Conservation (phyloP, 192 early-diverging fungal species). For the Gryganskiella cystojenkinii region DNA sequence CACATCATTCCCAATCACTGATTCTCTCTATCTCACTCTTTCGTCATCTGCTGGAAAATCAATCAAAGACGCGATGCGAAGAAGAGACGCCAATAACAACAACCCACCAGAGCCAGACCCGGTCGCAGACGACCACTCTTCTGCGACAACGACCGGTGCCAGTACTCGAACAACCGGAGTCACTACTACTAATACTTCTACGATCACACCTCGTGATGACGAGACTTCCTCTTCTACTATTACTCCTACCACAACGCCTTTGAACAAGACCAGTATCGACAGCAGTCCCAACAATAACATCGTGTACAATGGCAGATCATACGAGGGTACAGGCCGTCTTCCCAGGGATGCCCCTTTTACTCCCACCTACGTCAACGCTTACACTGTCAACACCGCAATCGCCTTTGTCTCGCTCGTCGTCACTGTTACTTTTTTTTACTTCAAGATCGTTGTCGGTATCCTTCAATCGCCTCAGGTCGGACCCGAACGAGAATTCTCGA, state of each 20-base stretch:
- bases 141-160: not conserved
- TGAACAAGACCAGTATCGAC: not conserved
- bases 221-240: too few species aligned
- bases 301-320: slow-evolving; percentile 19
- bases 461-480: slow-evolving; percentile 43
- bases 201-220: too few species aligned
- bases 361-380: slow-evolving; percentile 39
- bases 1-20: too few species aligned
- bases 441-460: slow-evolving; percentile 45
- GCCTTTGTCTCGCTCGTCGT: slow-evolving; percentile 43
- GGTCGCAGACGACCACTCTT: not conserved
- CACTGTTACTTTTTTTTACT: slow-evolving; percentile 45
- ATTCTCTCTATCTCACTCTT: not conserved
- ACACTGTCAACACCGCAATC: slow-evolving; percentile 42
- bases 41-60: not conserved
- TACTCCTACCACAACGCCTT: not conserved
- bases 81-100: not conserved
- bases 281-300: slow-evolving; percentile 8
- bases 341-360: slow-evolving; percentile 50
- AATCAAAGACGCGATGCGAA: not conserved
- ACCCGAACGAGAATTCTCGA: slow-evolving; percentile 23
- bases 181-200: too few species aligned
- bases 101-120: not conserved
- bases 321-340: slow-evolving; percentile 40
- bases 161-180: too few species aligned